Base-by-base conservation (phyloP, 2,329 filamentous ascomycete genomes). In the Penicillium sp. region DNA sequence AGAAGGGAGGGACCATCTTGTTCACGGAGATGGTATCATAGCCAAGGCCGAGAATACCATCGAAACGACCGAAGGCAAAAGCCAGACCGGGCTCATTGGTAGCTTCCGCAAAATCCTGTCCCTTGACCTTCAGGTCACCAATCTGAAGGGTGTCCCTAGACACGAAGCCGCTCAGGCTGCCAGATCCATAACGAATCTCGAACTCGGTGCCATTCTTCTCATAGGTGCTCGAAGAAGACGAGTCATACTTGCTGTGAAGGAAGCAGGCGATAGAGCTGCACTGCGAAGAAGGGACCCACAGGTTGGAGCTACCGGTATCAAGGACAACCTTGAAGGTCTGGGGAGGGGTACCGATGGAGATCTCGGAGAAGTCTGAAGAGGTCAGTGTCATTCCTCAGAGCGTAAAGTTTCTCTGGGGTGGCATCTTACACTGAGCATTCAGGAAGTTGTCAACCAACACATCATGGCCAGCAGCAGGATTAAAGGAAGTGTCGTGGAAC, bases 21-120 rank as follows among this genome's bases (percentile, higher is more conserved):
- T 99, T 97, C 69, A 99, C 94, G n/a, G 92, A 92, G 76, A 99
- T 96, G 70, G 88, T 90, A 77, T 97, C 91, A 68, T 90, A 99
- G 59, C 91, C 94, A 59, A 99, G 84, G 71, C 94, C 94, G 59
- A 99, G 80, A 67, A 99, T 99, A 68, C 94, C 94, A 71, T 99
- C 94, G 71, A 99, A 99, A 66, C 91, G 86, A 71, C 94, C 94
- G 70, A 99, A 99, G 70, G 94, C 94, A 72, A 99, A 99, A 54
- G 94, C 94, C 68, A 99, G 84, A 60, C 95, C 95, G 61, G 94
- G 94, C 82, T 99, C 94, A 68, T 83, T 88, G 52, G 93, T 97
- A 34, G 93, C 94, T 80, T 99, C 94, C 62, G 93, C 95, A 68
- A 99, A 99, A 75, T 94, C 86, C 78, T 97, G 94, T 65, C 87